Base-by-base conservation (phyloP, 2,329 filamentous ascomycete genomes). In the Aspergillus eucalypticola region DNA sequence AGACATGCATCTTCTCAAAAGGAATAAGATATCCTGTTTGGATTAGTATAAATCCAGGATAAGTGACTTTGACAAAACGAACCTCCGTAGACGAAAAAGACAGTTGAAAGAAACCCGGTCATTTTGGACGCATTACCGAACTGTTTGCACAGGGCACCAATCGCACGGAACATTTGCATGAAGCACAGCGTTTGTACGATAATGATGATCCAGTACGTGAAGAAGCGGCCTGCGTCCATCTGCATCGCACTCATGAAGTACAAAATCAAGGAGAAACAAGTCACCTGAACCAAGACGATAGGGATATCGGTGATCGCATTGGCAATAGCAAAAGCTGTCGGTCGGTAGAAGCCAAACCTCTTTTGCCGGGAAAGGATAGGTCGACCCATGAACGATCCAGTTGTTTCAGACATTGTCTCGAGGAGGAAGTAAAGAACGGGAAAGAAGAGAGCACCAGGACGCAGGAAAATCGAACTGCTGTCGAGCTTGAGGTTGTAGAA, bases 341-440 rank as follows among this genome's bases (percentile, higher is more conserved):
- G 85, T 11, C 82, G 83, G 62, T 89, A 89, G 72, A 89, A 89
- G 0, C 85, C 85, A 64, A 89, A 90, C 6, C 82, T 83, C 67
- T 89, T 88, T 71, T 90, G 87, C 67, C 89, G 89, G 17, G 88
- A 78, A 19, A 90, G 74, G 62, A 90, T 89, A 0, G 87, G 86
- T 53, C 87, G 84, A 3, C 83, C 83, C 65, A 83, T 79, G 64
- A 89, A 90, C 0, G 86, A 84, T 1, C 82, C 76, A 0, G 86
- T 85, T 13, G 85, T 80, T 65, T 88, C 85, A 2, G 83, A 82
- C 46, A 88, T 70, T 2, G 85, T 83, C 25, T 87, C 77, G 1
- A 88, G 75, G 2, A 86, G 81, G 61, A 87, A 87, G 74, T 86
- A 87, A 0, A 88, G 76, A 0, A 87, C 69, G 32, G 85, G 79